Evolutionary conservation across 1,284 basidiomycete genomes (phyloP).

Genomic region (Rhodotorula sp.): DNA sequence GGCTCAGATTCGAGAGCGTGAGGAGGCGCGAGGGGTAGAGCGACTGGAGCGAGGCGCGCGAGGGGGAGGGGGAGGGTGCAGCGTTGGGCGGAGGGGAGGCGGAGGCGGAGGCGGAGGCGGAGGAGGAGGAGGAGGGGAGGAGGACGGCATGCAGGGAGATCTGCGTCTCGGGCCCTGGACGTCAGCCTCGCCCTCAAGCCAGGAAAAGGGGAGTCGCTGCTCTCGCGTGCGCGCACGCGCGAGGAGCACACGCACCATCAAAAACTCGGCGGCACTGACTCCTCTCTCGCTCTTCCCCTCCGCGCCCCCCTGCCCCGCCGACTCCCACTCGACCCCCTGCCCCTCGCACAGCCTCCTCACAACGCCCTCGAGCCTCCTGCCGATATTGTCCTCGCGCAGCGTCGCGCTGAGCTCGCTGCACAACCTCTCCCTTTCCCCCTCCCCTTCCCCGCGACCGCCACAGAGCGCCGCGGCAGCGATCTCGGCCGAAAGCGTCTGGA

Average conservation of each 20-base stretch:
- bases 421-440: slow-evolving; percentile 46
- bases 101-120: slow-evolving; percentile 64
- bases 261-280: slow-evolving; percentile 75
- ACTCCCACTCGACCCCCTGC: slow-evolving; percentile 52
- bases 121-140: slow-evolving; percentile 68
- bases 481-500: slow-evolving; percentile 74
- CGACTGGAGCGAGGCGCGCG: slow-evolving; percentile 52
- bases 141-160: slow-evolving; percentile 74
- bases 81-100: no score
- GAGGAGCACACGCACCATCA: slow-evolving; percentile 61
- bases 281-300: background rate
- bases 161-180: no score
- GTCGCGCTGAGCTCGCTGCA: slow-evolving; percentile 61
- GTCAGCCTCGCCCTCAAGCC: no score
- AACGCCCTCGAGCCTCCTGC: slow-evolving; percentile 45
- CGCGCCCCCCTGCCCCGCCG: no score
- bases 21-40: slow-evolving; percentile 78
- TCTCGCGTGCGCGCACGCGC: no score
- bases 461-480: background rate
- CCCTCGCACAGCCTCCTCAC: slow-evolving; percentile 70
- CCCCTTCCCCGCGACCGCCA: no score
- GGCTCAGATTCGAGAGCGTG: slow-evolving; percentile 77
- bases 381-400: background rate
- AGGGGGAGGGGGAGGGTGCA: slow-evolving; percentile 47
- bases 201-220: background rate